Evolutionary conservation across 805 yeast genomes (phyloP), one percentile per base, ranked within the genome.

Genomic region (Saccharomycopsis capsularis): DNA sequence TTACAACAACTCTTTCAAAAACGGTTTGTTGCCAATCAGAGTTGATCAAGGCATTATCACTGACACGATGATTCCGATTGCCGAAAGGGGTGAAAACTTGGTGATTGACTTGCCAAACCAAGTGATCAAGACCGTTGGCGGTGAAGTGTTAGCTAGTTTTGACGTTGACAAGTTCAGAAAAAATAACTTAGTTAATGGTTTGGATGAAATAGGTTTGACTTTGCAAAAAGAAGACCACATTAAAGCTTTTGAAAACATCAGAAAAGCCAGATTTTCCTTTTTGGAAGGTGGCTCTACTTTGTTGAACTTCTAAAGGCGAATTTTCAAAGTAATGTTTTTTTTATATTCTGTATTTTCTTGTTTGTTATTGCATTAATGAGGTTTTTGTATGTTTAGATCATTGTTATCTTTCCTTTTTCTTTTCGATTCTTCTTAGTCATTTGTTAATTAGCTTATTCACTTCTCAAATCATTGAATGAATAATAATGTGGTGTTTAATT

Each of bases 121-220:
- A 73, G 79, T 79, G 62, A 89, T 93, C 60, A 63, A 67, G 45
- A 80, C 76, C 52, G 74, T 78, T 53, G 70, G 78, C 47, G 89
- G 82, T 50, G 84, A 85, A 59, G 83, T 85, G 37, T 70, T 90
- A 49, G 82, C 89, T 29, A 75, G 83, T 57, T 93, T 93, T 58
- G 96, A 87, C 3, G 79, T 93, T 54, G 98, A 90, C 66, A 76
- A 71, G 30, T 93, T 90, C 76, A 84, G 97, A 75, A 89, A 90
- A 69, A 95, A 91, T 67, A 93, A 98, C 65, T 75, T 93, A 59
- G 72, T 91, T 49, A 88, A 93, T 57, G 99, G 99, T 55, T 80
- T 93, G 54, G 99, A 93, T 66, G 99, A 93, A 65, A 93, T 93
- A 68, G 97, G 97, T 39, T 77, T 93, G 61, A 93, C 99, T 45